Evolutionary conservation across 106 monocot species (phyloP), one percentile per base, ranked within the genome.

Genomic region (Dioscorea dumetorum): DNA sequence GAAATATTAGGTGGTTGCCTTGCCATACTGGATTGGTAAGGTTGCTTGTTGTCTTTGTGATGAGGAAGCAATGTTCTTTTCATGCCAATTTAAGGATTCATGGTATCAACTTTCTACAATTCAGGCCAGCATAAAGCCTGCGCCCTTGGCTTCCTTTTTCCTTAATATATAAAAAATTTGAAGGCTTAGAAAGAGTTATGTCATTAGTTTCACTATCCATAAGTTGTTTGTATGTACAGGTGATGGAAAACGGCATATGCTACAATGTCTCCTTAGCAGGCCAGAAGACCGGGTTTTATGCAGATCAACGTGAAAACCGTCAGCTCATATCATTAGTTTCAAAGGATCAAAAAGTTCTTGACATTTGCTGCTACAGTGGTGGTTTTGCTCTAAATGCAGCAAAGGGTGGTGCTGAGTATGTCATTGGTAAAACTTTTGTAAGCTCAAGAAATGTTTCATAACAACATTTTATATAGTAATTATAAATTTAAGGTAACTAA

Each of bases 281-380:
- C 22, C 91, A 92, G 73, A 97, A 97, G 73, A 97, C 91, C 60
- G 95, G 95, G 31, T 97, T 91, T 74, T 97, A 91, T 77, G 91
- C 91, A 69, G 95, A 97, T 80, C 95, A 97, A 70, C 88, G 95
- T 50, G 95, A 97, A 61, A 97, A 82, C 20, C 88, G 95, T 54
- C 72, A 76, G 20, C 67, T 89, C 61, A 89, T 97, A 74, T 82
- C 81, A 76, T 76, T 67, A 56, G 76, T 97, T 52, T 87, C 88
- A 22, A 84, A 77, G 64, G 78, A 70, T 18, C 72, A 80, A 63
- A 87, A 74, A 58, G 89, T 97, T 73, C 88, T 97, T 58, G 95
- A 97, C 67, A 64, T 92, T 62, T 97, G 84, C 60, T 97, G 95
- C 80, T 97, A 97, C 56, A 91, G 76, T 77, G 95, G 91, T 66